Evolutionary conservation across 2,329 filamentous ascomycete species (phyloP), one percentile per base, ranked within the genome.

Genomic region (Aspergillus novoparasiticus): DNA sequence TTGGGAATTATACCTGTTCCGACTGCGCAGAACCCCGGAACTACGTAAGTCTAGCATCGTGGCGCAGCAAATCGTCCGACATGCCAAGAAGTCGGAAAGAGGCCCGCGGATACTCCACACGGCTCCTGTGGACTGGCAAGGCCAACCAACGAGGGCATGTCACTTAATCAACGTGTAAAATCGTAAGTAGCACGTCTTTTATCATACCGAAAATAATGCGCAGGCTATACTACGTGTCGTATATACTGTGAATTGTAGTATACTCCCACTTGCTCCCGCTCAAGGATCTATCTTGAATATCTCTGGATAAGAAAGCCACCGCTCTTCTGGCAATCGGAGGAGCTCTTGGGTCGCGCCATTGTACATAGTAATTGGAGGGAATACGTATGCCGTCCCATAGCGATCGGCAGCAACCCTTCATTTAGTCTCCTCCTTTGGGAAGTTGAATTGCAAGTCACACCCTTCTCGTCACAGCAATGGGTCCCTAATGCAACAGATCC

Each of bases 1-100:
- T 23, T 5, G 21, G 16, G 30, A 28, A 48, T 56, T 23, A 30
- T 34, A 23, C 21, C 36, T 36, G n/a, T 30, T 34, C 21, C 14
- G 8, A 16, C 10, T 50, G 30, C 51, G 5, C 57, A 14, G 34
- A 26, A 46, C n/a, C n/a, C 57, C 28, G 8, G 23, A 32, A 30
- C 21, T 62, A 28, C 26, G 26, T 28, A 45, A 57, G 56, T 57
- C 36, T 39, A 39, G 41, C 48, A 59, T 59, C 57, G 50, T 59
- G 61, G 61, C 57, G 57, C 57, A 57, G 57, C 48, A 58, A n/a
- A 46, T 62, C 30, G 41, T 59, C 61, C 51, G 61, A 57, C 61
- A 57, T 45, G 59, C 59, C 61, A 60, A 59, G 57, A 51, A n/a
- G 8, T 55, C 28, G 48, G 48, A 34, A 32, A 51, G 28, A 30